Conservation (phyloP, 208 protist species). For the Lotmaria passim region DNA sequence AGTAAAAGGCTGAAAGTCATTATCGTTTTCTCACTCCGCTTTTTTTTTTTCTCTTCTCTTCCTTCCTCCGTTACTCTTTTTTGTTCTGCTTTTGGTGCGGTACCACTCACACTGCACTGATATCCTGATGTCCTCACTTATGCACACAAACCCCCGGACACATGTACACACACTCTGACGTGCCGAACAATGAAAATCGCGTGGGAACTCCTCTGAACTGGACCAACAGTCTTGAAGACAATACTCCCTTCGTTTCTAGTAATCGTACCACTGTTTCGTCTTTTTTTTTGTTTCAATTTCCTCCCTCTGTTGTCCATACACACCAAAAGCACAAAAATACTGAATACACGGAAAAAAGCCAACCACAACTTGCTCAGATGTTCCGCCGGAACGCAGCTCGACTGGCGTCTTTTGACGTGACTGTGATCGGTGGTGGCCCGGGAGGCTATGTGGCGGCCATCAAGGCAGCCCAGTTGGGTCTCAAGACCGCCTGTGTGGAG, state of each 20-base stretch:
- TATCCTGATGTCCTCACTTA: too few relatives aligned
- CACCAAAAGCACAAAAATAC: not conserved
- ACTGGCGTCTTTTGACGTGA: conserved; percentile 94
- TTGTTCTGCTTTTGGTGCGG: not conserved
- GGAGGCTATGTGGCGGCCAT: conserved; percentile 99
- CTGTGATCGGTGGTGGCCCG: conserved; percentile 99
- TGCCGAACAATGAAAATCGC: too few relatives aligned
- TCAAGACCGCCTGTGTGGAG: conserved; percentile 99
- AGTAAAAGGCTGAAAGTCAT: not conserved
- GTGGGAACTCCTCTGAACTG: not conserved
- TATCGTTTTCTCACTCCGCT: too few relatives aligned
- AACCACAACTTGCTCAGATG: too few relatives aligned
- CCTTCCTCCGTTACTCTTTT: not conserved
- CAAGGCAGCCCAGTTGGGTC: conserved; percentile 99
- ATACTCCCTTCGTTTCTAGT: not conserved
- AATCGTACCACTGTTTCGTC: not conserved
- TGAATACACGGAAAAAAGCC: too few relatives aligned
- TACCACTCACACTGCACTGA: too few relatives aligned
- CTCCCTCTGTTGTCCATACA: not conserved
- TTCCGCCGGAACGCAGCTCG: conserved; percentile 54
- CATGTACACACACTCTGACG: too few relatives aligned
- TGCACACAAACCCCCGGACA: too few relatives aligned
- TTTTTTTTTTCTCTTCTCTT: not conserved
- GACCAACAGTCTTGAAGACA: not conserved
- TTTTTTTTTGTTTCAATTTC: not conserved